Conservation (phyloP, 2,329 filamentous ascomycete species). For the Fusarium beomiforme region DNA sequence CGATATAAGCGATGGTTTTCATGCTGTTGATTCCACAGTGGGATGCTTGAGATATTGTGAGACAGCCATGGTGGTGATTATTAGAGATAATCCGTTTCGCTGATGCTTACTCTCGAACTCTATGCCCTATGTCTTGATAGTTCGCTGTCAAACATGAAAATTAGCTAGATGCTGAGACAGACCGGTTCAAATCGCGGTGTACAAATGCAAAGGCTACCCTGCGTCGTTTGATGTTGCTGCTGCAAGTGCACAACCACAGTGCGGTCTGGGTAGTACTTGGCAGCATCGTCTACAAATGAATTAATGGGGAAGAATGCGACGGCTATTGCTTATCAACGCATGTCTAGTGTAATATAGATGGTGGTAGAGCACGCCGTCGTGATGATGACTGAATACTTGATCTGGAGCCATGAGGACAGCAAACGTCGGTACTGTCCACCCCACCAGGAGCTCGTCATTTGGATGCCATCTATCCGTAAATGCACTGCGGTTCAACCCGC, state of each 20-base stretch:
- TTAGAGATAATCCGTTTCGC: neutral
- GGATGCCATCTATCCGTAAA: constrained; percentile 41
- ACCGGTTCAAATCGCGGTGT: neutral
- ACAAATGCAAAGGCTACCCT: constrained; percentile 29
- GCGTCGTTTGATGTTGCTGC: neutral
- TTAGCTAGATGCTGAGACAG: neutral
- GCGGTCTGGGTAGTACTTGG: neutral
- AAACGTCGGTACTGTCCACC: constrained; percentile 14
- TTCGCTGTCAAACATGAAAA: neutral
- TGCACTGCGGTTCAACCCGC: constrained; percentile 50
- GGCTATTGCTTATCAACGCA: neutral
- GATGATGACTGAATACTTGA: neutral
- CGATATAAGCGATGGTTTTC: neutral
- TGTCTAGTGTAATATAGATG: neutral
- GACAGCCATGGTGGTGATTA: neutral
- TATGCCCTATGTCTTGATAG: neutral
- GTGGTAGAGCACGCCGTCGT: neutral
- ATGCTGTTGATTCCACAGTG: neutral
- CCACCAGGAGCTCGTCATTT: constrained; percentile 28
- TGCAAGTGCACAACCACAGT: neutral
- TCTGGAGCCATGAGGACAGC: constrained; percentile 1
- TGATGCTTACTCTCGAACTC: neutral
- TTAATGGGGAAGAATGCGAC: neutral
- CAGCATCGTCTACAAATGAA: neutral
- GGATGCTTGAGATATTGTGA: neutral